phyloP scores from a whole-genome alignment of 148 eudicot species.

The Nyssa sinensis region DNA sequence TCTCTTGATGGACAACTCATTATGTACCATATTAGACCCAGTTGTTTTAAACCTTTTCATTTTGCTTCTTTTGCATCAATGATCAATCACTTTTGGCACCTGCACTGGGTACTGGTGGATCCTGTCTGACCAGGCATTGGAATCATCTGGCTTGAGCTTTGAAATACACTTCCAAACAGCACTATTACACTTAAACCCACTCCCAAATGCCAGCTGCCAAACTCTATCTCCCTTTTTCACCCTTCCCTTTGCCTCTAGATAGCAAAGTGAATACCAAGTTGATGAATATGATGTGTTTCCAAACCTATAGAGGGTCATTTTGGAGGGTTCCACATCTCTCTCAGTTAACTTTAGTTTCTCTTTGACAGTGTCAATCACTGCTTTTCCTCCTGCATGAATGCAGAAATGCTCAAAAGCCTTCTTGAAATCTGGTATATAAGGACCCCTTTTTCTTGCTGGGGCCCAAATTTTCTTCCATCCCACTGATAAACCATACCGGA shows the following conservation, averaged over 20 bases:
- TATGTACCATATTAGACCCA: too few species aligned
- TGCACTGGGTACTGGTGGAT: slow-evolving; percentile 35
- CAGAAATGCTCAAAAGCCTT: slow-evolving; percentile 43
- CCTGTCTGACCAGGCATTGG: slow-evolving; percentile 44
- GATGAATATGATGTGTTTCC: slow-evolving; percentile 55
- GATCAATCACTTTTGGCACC: slow-evolving; percentile 38
- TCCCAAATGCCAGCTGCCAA: slow-evolving; percentile 42
- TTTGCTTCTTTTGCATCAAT: slow-evolving; percentile 14
- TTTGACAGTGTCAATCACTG: slow-evolving; percentile 39
- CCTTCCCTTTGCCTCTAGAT: slow-evolving; percentile 44
- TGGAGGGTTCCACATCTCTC: slow-evolving; percentile 38
- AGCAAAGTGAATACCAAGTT: slow-evolving; percentile 47
- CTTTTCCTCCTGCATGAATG: slow-evolving; percentile 51
- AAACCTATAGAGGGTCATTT: slow-evolving; percentile 40
- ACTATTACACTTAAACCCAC: slow-evolving; percentile 54
- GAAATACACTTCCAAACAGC: slow-evolving; percentile 49
- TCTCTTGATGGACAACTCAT: too few species aligned
- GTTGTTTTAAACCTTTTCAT: too few species aligned
- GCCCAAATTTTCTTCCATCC: slow-evolving; percentile 21
- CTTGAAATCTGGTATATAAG: slow-evolving; percentile 39
- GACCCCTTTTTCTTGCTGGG: slow-evolving; percentile 17
- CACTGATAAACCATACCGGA: slow-evolving; percentile 19
- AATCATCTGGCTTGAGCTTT: slow-evolving; percentile 9
- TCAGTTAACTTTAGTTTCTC: slow-evolving; percentile 26
- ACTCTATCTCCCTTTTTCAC: slow-evolving; percentile 43